A percentile compares a stretch with the other conserved stretches of the same genome.
Conservation (phyloP, 768 basidiomycete species). For the Tubosaeta brunneosetosa region DNA sequence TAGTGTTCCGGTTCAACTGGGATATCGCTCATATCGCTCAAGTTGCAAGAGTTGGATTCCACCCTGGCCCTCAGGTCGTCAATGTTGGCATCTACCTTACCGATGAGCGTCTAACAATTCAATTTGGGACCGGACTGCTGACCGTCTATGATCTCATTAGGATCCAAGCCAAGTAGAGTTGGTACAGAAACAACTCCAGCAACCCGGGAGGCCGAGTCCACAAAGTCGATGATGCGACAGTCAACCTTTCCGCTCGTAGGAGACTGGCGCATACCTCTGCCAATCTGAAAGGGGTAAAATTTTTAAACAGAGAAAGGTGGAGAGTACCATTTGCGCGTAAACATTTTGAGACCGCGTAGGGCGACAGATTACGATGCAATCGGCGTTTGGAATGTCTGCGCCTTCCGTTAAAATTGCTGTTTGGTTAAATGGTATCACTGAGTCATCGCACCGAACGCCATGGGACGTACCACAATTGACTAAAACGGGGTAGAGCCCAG, state of each 20-base stretch:
- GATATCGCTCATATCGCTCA: slow-evolving; percentile 1
- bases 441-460: background rate
- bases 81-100: slow-evolving; percentile 45
- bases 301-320: background rate
- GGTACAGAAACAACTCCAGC: slow-evolving; percentile 73
- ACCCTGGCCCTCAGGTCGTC: slow-evolving; percentile 45
- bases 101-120: background rate
- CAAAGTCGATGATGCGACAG: slow-evolving; percentile 89
- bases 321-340: slow-evolving; percentile 84
- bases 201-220: slow-evolving; percentile 67
- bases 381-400: slow-evolving; percentile 91
- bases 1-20: slow-evolving; percentile 18
- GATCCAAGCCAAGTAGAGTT: slow-evolving; percentile 81
- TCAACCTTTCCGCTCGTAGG: slow-evolving; percentile 75
- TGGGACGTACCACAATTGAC: slow-evolving; percentile 76
- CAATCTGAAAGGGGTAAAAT: slow-evolving; percentile 57
- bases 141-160: slow-evolving; percentile 62
- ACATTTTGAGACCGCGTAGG: slow-evolving; percentile 88
- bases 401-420: slow-evolving; percentile 87
- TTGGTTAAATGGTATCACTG: background rate
- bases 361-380: slow-evolving; percentile 82
- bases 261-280: slow-evolving; percentile 85
- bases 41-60: slow-evolving; percentile 13
- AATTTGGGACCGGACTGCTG: slow-evolving; percentile 6
- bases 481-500: slow-evolving; percentile 76